Base-by-base conservation (phyloP, 225 moss, liverwort and hornwort genomes). In the Physcomitrium patens region DNA sequence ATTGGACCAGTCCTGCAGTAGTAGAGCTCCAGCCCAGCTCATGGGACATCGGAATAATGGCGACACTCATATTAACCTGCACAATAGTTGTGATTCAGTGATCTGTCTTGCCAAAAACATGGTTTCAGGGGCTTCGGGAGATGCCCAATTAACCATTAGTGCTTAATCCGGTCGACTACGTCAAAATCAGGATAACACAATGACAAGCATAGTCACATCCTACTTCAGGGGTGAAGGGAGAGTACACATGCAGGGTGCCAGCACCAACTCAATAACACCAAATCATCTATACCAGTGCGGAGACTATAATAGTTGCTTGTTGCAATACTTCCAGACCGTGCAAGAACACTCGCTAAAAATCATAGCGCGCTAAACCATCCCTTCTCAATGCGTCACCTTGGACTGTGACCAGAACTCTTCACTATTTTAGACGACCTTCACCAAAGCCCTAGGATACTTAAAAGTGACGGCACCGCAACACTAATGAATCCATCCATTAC, bases 41-140 rank as follows among this genome's bases (percentile, higher is more conserved):
- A 59, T 88, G 92, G 37, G 97, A 79, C 89, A 99, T 99, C 31
- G 94, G 97, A 79, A 99, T 99, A 63, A 99, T 83, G 22, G 97
- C 97, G 51, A 99, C 93, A 76, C 97, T 99, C 97, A 99, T 99
- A 57, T 99, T 99, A 69, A 99, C 97, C 96, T 97, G 86, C 11
- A 69, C 28, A 78, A 64, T 31, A 64, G 16, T n/a, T 60, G 60
- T 45, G 26, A 23, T 15, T 80, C 68, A 80, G 53, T 73, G 24
- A 57, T 22, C 13, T 75, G 55, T 42, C 56, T 75, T 22, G 41
- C 75, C 19, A 5, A 27, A 24, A 20, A 24, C 61, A 56, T 23
- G 42, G 28, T 20, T 70, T 64, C 64, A 63, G 69, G 7, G 45
- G 5, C 7, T 37, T 37, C 31, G 31, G 31, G 31, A 1, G 31